Conservation (phyloP, 495 filamentous ascomycete species). For the Tirmania nivea region DNA sequence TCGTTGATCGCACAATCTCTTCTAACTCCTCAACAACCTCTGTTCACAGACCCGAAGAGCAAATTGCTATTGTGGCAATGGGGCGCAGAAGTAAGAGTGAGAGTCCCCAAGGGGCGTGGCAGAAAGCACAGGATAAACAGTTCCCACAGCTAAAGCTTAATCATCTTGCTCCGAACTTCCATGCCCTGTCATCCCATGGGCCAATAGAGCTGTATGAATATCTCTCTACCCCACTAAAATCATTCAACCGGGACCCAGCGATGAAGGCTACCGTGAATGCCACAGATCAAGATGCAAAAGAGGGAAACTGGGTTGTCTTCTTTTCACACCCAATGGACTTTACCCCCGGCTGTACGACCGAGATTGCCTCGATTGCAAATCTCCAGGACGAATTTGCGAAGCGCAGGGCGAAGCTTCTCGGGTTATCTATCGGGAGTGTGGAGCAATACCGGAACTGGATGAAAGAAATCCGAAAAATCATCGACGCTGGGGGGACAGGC, state of each 20-base stretch:
- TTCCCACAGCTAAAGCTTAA: conserved; percentile 36
- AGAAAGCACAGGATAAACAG: not conserved
- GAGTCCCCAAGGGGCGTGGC: not conserved
- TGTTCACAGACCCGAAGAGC: not conserved
- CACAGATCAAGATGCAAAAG: not conserved
- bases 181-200: conserved; percentile 41
- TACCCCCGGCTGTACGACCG: conserved; percentile 49
- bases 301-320: conserved; percentile 38
- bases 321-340: conserved; percentile 53
- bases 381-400: conserved; percentile 38
- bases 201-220: conserved; percentile 41
- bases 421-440: conserved; percentile 39
- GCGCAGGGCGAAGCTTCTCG: conserved; percentile 45
- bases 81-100: no score
- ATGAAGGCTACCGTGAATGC: no score
- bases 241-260: no score
- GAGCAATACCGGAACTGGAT: conserved; percentile 40
- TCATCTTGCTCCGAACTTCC: conserved; percentile 41
- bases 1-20: not conserved
- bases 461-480: conserved; percentile 42
- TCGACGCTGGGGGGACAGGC: not conserved
- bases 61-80: not conserved
- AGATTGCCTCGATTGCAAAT: conserved; percentile 45
- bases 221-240: not conserved
- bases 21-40: not conserved